A percentile compares a stretch with the other conserved stretches of the same genome.
Evolutionary conservation across 257 asterid species (phyloP).

Genomic region (Solanum lycopersicoides): DNA sequence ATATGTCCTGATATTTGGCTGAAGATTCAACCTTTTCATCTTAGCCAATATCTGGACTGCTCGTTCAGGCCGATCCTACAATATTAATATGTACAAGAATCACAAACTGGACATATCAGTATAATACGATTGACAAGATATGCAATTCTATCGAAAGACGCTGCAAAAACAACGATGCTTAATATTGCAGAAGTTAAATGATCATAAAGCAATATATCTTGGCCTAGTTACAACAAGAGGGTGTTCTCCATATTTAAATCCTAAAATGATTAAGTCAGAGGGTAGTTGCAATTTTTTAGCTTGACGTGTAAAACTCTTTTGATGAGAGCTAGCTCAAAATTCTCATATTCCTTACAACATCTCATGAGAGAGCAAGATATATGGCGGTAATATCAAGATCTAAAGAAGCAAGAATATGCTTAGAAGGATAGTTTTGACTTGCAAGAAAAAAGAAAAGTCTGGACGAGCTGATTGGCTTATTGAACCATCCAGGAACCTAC

Average conservation of each 20-base stretch:
- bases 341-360: background rate
- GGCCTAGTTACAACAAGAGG: background rate
- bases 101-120: background rate
- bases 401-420: background rate
- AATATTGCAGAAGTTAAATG: background rate
- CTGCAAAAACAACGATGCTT: background rate
- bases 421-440: background rate
- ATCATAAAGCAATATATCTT: background rate
- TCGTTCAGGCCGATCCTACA: constrained; percentile 81
- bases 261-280: background rate
- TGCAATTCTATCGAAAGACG: background rate
- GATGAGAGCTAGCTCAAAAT: background rate
- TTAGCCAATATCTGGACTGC: constrained; percentile 50
- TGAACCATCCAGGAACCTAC: background rate
- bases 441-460: background rate
- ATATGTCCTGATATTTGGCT: constrained; percentile 65
- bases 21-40: constrained; percentile 44
- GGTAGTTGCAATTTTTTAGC: background rate
- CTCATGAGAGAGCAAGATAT: background rate
- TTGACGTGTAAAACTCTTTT: background rate
- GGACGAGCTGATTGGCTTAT: background rate
- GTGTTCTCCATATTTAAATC: background rate
- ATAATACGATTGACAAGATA: background rate
- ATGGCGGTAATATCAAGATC: background rate
- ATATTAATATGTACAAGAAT: constrained; percentile 10